A percentile compares a stretch with the other conserved stretches of the same genome.
phyloP scores from a whole-genome alignment of 208 protist genomes.

The Trypanosomatidae sp. region DNA sequence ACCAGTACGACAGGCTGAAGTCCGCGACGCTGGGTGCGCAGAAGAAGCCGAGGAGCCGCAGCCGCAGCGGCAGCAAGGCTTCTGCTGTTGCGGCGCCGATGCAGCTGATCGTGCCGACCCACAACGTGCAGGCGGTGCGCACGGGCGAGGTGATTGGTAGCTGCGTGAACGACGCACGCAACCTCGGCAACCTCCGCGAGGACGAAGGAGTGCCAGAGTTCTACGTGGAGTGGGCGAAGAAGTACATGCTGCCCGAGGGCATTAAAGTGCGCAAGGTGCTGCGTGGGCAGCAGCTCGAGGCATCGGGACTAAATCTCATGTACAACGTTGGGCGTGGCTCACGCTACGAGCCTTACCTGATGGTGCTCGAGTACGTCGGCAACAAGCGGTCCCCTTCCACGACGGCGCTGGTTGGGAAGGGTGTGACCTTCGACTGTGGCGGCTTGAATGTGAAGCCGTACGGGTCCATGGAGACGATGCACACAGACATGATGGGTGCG shows the following conservation, averaged over 20 bases:
- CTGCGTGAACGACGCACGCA: slow-evolving; percentile 76
- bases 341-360: slow-evolving; percentile 61
- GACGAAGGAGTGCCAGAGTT: slow-evolving; percentile 81
- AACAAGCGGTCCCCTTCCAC: slow-evolving; percentile 41
- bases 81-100: slow-evolving; percentile 8
- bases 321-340: slow-evolving; percentile 84
- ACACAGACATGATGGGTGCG: slow-evolving; percentile 93
- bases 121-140: slow-evolving; percentile 43
- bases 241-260: slow-evolving; percentile 39
- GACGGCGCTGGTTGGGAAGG: slow-evolving; percentile 87
- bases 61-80: neutral
- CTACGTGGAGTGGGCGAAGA: slow-evolving; percentile 71
- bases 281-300: slow-evolving; percentile 45
- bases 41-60: neutral
- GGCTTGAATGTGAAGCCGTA: slow-evolving; percentile 91
- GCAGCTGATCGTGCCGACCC: slow-evolving; percentile 43
- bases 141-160: slow-evolving; percentile 62
- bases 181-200: slow-evolving; percentile 80
- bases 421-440: slow-evolving; percentile 92
- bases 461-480: slow-evolving; percentile 93
- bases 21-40: slow-evolving; percentile 3
- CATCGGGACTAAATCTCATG: slow-evolving; percentile 63
- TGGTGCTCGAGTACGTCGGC: slow-evolving; percentile 84
- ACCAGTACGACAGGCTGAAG: slow-evolving; percentile 71
- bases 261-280: slow-evolving; percentile 63